Evolutionary conservation across 2,329 filamentous ascomycete species (phyloP), one percentile per base, ranked within the genome.

Genomic region (Aurifilum marmelostoma): DNA sequence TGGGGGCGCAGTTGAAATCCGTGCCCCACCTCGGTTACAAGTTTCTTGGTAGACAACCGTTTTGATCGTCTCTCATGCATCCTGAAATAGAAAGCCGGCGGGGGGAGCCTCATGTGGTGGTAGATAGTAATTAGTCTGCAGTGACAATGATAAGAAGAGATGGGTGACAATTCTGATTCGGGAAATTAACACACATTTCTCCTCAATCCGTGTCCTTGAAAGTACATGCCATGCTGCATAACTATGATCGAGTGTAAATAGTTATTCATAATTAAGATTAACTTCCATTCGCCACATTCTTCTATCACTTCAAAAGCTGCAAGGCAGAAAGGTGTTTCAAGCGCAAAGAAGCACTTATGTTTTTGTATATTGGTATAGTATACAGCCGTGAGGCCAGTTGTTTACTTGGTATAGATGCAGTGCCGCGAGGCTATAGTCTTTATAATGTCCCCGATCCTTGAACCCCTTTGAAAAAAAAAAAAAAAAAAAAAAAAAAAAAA

Each of bases 291-390:
- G 9, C 6, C 41, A 21, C 41, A 47, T 18, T 16, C n/a, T 47
- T 21, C 41, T 21, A 47, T 21, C n/a, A n/a, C 56, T n/a, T n/a
- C n/a, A n/a, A 34, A 21, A 39, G n/a, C 24, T 27, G 18, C 11
- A 32, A 21, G 29, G 32, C 24, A 58, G 11, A 32, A 29, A 18
- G 29, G 8, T 7, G 8, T 16, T 6, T 3, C 2, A 58, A 32
- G 54, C 16, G 24, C 29, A 32, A 27, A n/a, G 18, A 18, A 29
- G 24, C 24, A 18, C 52, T 29, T 56, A 1, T 32, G 2, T 18
- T 18, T 54, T 56, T 56, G n/a, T n/a, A n/a, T n/a, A 18, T 56
- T 56, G 52, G 52, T 56, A 32, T 56, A 47, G 43, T 47, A 47
- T 47, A 47, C 32, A 8, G 52, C 52, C 24, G 52, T 56, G 52